Percentiles rank a stretch among this genome's conserved stretches.
Conservation (phyloP, 129 eudicot genomes). For the Calendula officinalis region DNA sequence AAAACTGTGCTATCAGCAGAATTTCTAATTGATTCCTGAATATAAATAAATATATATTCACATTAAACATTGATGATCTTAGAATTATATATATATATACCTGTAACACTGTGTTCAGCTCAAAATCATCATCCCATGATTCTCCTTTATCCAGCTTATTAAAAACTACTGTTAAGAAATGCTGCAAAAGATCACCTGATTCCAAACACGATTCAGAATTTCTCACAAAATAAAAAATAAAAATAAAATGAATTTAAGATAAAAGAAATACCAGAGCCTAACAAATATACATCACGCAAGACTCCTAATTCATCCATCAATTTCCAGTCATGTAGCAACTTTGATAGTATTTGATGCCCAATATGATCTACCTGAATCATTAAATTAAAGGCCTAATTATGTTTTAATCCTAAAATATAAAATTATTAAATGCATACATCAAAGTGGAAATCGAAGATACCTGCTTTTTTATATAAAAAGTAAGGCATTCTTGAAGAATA, state of each 20-base stretch:
- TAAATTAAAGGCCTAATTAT: not conserved
- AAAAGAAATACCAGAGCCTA: conserved; percentile 76
- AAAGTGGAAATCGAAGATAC: conserved; percentile 21
- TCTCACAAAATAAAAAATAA: not conserved
- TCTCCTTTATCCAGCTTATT: conserved; percentile 91
- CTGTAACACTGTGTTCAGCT: conserved; percentile 88
- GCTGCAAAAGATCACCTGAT: conserved; percentile 96
- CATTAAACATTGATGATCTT: not conserved
- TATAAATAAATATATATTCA: too few species aligned
- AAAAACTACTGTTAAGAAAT: conserved; percentile 75
- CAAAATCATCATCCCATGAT: conserved; percentile 95
- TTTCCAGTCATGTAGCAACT: conserved; percentile 86
- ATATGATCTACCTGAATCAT: conserved; percentile 75
- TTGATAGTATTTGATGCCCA: conserved; percentile 82
- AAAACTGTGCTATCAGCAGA: conserved; percentile 81
- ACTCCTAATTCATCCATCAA: conserved; percentile 93
- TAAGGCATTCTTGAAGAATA: conserved; percentile 80
- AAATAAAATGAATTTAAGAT: conserved; percentile 12
- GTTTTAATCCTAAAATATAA: not conserved
- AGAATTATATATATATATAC: conserved; percentile 29
- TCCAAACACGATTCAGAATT: conserved; percentile 22
- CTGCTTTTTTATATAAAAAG: conserved; percentile 86
- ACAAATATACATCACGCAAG: conserved; percentile 77
- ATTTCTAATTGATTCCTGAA: conserved; percentile 85
- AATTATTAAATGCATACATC: not conserved